Conservation (phyloP, 2,329 filamentous ascomycete genomes). For the Fusarium caatingaense region DNA sequence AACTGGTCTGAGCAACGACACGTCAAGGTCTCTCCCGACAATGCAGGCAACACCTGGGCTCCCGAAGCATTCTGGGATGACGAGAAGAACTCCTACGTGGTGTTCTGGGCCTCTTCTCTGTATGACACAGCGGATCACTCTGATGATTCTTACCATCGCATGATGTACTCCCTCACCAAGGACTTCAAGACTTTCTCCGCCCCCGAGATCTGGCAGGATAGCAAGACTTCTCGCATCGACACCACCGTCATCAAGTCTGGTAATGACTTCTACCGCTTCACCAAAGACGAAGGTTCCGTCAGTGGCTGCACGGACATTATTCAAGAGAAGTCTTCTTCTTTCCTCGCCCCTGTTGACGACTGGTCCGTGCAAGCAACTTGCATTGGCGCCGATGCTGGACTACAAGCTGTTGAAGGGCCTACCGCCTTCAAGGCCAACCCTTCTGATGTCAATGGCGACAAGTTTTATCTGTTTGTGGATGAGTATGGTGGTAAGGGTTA, state of each 20-base stretch:
- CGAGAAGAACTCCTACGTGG: constrained; percentile 55
- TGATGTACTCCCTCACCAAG: constrained; percentile 63
- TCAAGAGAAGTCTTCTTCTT: constrained; percentile 58
- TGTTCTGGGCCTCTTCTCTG: constrained; percentile 60
- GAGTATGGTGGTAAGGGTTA: constrained; percentile 64
- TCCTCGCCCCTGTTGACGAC: constrained; percentile 54
- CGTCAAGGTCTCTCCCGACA: constrained; percentile 59
- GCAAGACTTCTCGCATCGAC: constrained; percentile 63
- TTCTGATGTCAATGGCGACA: constrained; percentile 61
- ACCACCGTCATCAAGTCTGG: constrained; percentile 60
- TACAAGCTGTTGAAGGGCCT: constrained; percentile 61
- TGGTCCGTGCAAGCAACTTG: constrained; percentile 61
- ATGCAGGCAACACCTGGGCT: constrained; percentile 66
- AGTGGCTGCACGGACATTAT: constrained; percentile 67
- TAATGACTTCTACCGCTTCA: constrained; percentile 62
- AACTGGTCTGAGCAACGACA: constrained; percentile 64
- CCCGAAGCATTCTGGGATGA: constrained; percentile 64
- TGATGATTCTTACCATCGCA: constrained; percentile 60
- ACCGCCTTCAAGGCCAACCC: constrained; percentile 64
- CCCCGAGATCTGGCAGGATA: constrained; percentile 63
- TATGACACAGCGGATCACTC: constrained; percentile 58
- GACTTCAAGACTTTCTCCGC: constrained; percentile 63
- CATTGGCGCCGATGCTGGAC: constrained; percentile 63
- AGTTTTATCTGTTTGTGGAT: constrained; percentile 67
- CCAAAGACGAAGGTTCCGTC: constrained; percentile 63